Evolutionary conservation across 192 early-diverging fungal genomes (phyloP).

Genomic region (Gaertneriomyces sp.): DNA sequence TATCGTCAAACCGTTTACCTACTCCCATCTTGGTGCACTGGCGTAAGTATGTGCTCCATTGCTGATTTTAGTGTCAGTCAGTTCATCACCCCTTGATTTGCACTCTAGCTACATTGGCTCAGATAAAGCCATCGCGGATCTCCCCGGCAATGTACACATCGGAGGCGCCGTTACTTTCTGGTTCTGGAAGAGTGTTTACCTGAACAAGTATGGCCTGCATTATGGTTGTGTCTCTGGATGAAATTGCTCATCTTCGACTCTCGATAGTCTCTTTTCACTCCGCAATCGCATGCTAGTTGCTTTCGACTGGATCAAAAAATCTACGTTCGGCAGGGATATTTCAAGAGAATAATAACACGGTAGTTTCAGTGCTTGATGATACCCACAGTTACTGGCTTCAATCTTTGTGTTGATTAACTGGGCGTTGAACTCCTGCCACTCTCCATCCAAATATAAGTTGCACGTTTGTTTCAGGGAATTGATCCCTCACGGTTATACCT

Average conservation of each 20-base stretch:
- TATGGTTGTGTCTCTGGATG: conserved; percentile 37
- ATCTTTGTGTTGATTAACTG: background rate
- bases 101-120: conserved; percentile 74
- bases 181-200: conserved; percentile 52
- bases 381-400: background rate
- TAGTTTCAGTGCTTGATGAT: background rate
- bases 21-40: conserved; percentile 80
- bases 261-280: conserved; percentile 74
- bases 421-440: background rate
- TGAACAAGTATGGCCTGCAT: conserved; percentile 51
- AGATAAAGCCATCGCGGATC: conserved; percentile 92
- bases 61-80: background rate
- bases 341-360: conserved; percentile 69
- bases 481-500: background rate
- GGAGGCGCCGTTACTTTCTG: conserved; percentile 47
- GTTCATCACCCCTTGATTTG: background rate
- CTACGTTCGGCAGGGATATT: conserved; percentile 87
- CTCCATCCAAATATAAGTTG: background rate
- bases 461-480: background rate
- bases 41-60: conserved; percentile 43
- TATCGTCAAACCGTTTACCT: conserved; percentile 65
- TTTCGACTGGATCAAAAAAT: conserved; percentile 90
- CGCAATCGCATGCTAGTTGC: conserved; percentile 79
- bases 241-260: background rate
- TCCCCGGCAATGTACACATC: conserved; percentile 59